Evolutionary conservation across 2,329 filamentous ascomycete species (phyloP), one percentile per base, ranked within the genome.

Genomic region (Bipolaris sorokiniana): DNA sequence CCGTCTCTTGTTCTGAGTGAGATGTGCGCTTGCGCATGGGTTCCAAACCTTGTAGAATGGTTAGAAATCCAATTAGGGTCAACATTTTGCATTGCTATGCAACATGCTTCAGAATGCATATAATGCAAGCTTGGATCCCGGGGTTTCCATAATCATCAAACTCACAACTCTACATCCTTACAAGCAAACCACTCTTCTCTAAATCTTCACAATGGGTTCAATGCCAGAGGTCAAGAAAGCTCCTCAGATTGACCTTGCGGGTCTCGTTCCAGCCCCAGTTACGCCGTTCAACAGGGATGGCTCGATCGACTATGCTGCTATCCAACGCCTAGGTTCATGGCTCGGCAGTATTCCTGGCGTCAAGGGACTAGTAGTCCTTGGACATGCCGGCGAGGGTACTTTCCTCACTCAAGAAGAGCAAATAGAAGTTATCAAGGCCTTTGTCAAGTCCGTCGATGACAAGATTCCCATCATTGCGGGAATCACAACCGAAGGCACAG

Each of bases 311-410:
- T 84, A 81, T 66, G 76, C 78, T 9, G 81, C 82, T 37, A 83
- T 84, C 58, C 81, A 83, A 51, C 79, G 82, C 15, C 78, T 84
- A 11, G 82, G 82, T 15, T 81, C 79, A 5, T 83, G 82, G 82
- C 81, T 83, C 31, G 81, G 81, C 40, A 80, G 80, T 66, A 82
- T 83, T 45, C 63, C 75, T 5, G 82, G 81, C 18, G 80, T 84
- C 59, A 84, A 82, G 58, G 81, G 82, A 28, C 77, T 84, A 3
- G 82, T 84, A 0, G 82, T 84, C 9, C 77, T 84, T 13, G 82
- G 82, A n/a, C 82, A 84, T 56, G 82, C 82, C 26, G 82, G 82
- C 33, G 82, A 84, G 62, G 82, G 82, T 28, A 84, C 81, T 0
- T 84, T 84, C 72, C 77, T 84, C 40, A 83, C 82, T 3, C 71